Evolutionary conservation across 2,329 filamentous ascomycete species (phyloP).

Genomic region (Hymenoscyphus infarciens): DNA sequence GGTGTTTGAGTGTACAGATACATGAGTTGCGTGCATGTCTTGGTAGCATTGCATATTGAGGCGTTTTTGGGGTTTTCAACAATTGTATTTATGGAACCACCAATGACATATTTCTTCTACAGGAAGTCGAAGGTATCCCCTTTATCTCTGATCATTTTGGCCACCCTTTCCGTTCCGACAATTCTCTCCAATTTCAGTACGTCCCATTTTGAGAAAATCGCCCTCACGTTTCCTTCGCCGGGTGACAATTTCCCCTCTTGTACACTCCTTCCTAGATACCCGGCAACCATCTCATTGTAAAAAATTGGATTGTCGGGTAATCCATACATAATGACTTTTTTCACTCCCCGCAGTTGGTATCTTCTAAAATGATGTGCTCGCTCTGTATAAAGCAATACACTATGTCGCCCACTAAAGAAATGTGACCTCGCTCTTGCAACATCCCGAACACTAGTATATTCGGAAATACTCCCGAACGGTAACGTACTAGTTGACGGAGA

Average conservation of each 20-base stretch:
- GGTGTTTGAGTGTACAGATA: conserved; percentile 7
- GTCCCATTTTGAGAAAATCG: conserved; percentile 85
- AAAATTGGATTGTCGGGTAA: conserved; percentile 84
- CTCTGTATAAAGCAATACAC: conserved; percentile 85
- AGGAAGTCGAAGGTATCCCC: conserved; percentile 95
- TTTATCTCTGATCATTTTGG: conserved; percentile 77
- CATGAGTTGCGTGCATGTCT: neutral
- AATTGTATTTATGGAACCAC: conserved; percentile 8
- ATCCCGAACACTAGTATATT: conserved; percentile 78
- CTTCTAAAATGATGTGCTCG: conserved; percentile 95
- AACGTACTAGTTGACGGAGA: conserved; percentile 52
- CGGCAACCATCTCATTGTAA: conserved; percentile 72
- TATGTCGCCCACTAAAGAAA: conserved; percentile 79
- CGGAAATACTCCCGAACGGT: conserved; percentile 78
- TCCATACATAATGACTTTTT: conserved; percentile 82
- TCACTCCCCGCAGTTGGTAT: conserved; percentile 78
- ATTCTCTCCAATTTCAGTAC: conserved; percentile 83
- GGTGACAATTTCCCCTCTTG: conserved; percentile 52
- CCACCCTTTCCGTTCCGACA: conserved; percentile 75
- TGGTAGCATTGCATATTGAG: conserved; percentile 18
- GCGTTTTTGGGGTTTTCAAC: conserved; percentile 13
- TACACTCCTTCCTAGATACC: conserved; percentile 59
- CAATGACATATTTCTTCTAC: conserved; percentile 40
- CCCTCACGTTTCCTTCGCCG: conserved; percentile 56
- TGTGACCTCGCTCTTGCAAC: conserved; percentile 81